phyloP scores from a whole-genome alignment of 139 green algal genomes.

The Auxenochlorella pyrenoidosa region DNA sequence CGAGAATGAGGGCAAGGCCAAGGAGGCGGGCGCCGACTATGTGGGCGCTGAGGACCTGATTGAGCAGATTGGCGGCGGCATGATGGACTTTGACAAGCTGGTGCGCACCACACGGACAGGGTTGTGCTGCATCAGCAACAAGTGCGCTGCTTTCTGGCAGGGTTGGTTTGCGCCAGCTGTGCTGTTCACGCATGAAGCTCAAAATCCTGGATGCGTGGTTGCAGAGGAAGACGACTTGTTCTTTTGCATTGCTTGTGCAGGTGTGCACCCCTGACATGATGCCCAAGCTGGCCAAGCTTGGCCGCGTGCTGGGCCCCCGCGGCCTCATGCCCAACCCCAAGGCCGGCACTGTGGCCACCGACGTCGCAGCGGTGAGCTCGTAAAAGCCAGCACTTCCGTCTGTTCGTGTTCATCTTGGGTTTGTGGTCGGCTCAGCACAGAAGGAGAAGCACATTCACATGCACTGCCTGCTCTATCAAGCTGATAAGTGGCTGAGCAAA shows the following conservation, averaged over 20 bases:
- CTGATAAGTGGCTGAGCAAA: no score
- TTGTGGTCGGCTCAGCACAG: no score
- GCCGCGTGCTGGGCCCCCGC: slow-evolving; percentile 91
- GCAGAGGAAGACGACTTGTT: no score
- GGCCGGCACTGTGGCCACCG: slow-evolving; percentile 98
- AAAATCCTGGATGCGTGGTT: background rate
- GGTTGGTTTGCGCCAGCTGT: background rate
- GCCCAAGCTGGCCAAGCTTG: slow-evolving; percentile 99
- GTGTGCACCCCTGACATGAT: slow-evolving; percentile 99
- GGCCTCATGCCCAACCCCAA: slow-evolving; percentile 99
- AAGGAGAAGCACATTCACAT: no score
- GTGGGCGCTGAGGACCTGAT: slow-evolving; percentile 95
- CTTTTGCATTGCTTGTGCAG: background rate
- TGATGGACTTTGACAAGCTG: slow-evolving; percentile 99
- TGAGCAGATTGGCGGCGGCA: slow-evolving; percentile 92
- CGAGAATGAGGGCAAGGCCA: slow-evolving; percentile 84
- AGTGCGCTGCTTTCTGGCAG: no score
- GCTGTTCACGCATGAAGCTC: background rate
- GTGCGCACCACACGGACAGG: slow-evolving; percentile 55
- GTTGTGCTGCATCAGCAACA: no score
- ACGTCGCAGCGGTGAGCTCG: slow-evolving; percentile 85
- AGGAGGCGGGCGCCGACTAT: slow-evolving; percentile 91
- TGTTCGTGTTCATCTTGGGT: no score
- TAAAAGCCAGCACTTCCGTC: no score
- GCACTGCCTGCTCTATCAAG: no score